Percentiles rank a stretch among this genome's conserved stretches.
phyloP scores from a whole-genome alignment of 2,329 filamentous ascomycete genomes.

The Cladophialophora chaetospira region DNA sequence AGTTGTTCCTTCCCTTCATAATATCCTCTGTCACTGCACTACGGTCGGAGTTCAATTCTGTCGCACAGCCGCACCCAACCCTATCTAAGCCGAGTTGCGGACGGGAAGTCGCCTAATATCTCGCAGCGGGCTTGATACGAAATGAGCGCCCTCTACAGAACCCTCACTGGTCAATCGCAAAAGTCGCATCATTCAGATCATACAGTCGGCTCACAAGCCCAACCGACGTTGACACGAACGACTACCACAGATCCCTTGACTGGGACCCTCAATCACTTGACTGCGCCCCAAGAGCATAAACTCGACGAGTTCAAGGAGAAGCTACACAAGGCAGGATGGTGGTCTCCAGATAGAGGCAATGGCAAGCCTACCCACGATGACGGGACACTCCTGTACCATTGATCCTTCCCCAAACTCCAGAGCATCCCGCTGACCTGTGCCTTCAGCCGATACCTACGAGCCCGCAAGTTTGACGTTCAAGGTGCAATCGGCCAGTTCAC shows the following conservation, averaged over 20 bases:
- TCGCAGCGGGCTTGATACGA: not conserved
- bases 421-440: slow-evolving; percentile 19
- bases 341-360: slow-evolving; percentile 40
- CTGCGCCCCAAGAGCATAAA: slow-evolving; percentile 64
- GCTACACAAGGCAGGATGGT: slow-evolving; percentile 63
- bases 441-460: slow-evolving; percentile 77
- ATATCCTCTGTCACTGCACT: not conserved
- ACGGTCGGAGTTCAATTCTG: not conserved
- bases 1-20: not conserved
- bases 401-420: not conserved
- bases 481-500: slow-evolving; percentile 83
- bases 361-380: slow-evolving; percentile 49
- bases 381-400: slow-evolving; percentile 50
- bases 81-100: not conserved
- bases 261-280: slow-evolving; percentile 81
- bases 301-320: slow-evolving; percentile 72
- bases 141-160: slow-evolving; percentile 30
- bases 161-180: slow-evolving; percentile 33
- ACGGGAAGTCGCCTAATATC: not conserved
- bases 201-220: slow-evolving; percentile 11
- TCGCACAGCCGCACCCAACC: not conserved
- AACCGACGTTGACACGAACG: slow-evolving; percentile 24
- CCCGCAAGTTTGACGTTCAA: slow-evolving; percentile 74
- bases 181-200: slow-evolving; percentile 31
- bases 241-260: slow-evolving; percentile 34